These are phyloP conservation scores for Eucalyptus rudis DNA, from an alignment of 345 rosid species.

Conservation along the genomic window DNA sequence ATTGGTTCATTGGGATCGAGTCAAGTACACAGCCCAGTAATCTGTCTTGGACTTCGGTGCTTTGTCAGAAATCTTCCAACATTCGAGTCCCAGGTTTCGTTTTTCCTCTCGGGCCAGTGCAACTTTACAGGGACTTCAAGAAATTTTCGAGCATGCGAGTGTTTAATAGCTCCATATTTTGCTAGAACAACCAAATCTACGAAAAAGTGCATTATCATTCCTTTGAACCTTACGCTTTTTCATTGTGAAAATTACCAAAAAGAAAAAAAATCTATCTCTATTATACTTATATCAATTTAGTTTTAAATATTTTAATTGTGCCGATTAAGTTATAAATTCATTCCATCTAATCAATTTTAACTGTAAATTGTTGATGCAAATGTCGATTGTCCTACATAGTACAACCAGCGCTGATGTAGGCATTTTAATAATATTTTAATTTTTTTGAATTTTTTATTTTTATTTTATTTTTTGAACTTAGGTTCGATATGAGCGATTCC, in stretches of 20 bases:
- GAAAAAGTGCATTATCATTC: background rate
- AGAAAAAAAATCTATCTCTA: accelerated
- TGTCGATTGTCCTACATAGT: background rate
- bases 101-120: background rate
- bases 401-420: accelerated
- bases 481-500: accelerated
- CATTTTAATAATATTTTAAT: too few species aligned
- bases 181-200: background rate
- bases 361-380: accelerated
- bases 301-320: too few species aligned
- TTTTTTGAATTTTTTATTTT: too few species aligned
- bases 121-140: background rate
- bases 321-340: accelerated
- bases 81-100: background rate
- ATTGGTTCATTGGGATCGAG: background rate
- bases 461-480: too few species aligned
- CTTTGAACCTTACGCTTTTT: background rate
- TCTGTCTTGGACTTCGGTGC: background rate
- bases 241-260: background rate
- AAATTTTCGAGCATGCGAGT: background rate
- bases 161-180: background rate
- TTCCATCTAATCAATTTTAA: too few species aligned
- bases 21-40: background rate
- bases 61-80: background rate
- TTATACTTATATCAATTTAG: background rate